These are phyloP conservation scores for Lichtheimia corymbifera DNA, from an alignment of 371 early-diverging fungal genomes.

Conservation along the genomic window DNA sequence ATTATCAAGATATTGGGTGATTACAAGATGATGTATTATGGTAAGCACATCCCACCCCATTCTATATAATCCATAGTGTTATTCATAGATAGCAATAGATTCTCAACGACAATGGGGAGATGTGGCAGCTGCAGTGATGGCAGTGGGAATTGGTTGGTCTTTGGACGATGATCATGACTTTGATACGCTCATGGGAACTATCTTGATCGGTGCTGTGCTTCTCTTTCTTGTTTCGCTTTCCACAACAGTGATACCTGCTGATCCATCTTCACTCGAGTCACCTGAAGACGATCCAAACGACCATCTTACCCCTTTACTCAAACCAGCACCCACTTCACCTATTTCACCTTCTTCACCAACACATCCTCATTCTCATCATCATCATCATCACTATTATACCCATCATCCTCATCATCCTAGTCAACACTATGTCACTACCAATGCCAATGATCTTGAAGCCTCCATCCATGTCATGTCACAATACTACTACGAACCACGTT, in stretches of 20 bases:
- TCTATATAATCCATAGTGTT: not conserved
- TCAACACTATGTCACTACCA: not conserved
- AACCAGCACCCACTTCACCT: slow-evolving; percentile 11
- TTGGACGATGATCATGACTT: slow-evolving; percentile 48
- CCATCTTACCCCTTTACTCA: slow-evolving; percentile 12
- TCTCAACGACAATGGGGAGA: slow-evolving; percentile 36
- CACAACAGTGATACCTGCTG: slow-evolving; percentile 35
- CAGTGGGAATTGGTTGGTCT: slow-evolving; percentile 34
- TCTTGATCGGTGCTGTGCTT: slow-evolving; percentile 33
- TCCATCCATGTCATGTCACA: slow-evolving; percentile 5
- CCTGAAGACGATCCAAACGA: slow-evolving; percentile 9
- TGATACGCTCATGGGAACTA: slow-evolving; percentile 42
- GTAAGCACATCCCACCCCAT: slow-evolving; percentile 1
- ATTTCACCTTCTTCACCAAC: slow-evolving; percentile 10
- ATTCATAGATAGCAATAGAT: slow-evolving; percentile 9
- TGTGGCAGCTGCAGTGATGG: slow-evolving; percentile 27
- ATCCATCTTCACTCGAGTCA: slow-evolving; percentile 23
- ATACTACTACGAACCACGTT: slow-evolving; percentile 4
- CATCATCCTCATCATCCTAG: not conserved
- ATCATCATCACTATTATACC: not conserved
- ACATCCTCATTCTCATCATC: slow-evolving; percentile 2
- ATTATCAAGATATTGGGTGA: slow-evolving; percentile 29
- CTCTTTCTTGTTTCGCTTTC: slow-evolving; percentile 40
- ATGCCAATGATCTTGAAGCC: slow-evolving; percentile 2
- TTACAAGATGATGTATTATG: slow-evolving; percentile 22